Evolutionary conservation across 2,329 filamentous ascomycete genomes (phyloP).

Genomic region (Chaetomium olivaceum): DNA sequence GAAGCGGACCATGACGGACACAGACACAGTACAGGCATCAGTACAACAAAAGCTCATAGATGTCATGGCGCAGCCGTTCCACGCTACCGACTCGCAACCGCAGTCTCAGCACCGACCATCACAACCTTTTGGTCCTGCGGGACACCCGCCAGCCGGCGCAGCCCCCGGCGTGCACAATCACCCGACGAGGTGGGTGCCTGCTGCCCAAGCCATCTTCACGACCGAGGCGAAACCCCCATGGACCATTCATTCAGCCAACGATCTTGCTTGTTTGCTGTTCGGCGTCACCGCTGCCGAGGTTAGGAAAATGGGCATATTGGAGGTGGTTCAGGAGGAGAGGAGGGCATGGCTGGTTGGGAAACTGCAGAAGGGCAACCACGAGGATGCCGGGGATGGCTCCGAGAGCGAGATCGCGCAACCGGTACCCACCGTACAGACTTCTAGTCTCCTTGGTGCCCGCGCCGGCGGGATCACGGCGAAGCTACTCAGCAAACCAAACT

Average conservation of each 20-base stretch:
- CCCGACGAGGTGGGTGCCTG: conserved; percentile 84
- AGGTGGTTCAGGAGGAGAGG: conserved; percentile 88
- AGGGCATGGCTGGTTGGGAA: conserved; percentile 88
- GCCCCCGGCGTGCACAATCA: conserved; percentile 76
- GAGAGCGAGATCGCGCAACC: conserved; percentile 43
- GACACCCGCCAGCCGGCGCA: conserved; percentile 49
- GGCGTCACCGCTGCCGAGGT: conserved; percentile 98
- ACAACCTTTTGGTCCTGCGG: conserved; percentile 44
- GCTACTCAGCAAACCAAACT: conserved; percentile 78
- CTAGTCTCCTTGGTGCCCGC: conserved; percentile 65
- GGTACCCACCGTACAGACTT: conserved; percentile 44
- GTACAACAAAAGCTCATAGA: conserved; percentile 84
- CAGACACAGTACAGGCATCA: conserved; percentile 73
- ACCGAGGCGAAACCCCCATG: conserved; percentile 89
- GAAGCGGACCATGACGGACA: conserved; percentile 90
- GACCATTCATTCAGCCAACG: conserved; percentile 95
- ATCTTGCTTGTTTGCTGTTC: conserved; percentile 95
- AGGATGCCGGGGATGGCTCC: conserved; percentile 44
- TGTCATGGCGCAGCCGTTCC: conserved; percentile 78
- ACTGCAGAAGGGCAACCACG: conserved; percentile 64
- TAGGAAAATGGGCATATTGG: conserved; percentile 88
- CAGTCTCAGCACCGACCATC: conserved; percentile 40
- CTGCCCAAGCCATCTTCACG: conserved; percentile 94
- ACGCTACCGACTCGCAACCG: conserved; percentile 49
- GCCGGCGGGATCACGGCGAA: conserved; percentile 81